Evolutionary conservation across 257 asterid species (phyloP).

Genomic region (Vinca minor): DNA sequence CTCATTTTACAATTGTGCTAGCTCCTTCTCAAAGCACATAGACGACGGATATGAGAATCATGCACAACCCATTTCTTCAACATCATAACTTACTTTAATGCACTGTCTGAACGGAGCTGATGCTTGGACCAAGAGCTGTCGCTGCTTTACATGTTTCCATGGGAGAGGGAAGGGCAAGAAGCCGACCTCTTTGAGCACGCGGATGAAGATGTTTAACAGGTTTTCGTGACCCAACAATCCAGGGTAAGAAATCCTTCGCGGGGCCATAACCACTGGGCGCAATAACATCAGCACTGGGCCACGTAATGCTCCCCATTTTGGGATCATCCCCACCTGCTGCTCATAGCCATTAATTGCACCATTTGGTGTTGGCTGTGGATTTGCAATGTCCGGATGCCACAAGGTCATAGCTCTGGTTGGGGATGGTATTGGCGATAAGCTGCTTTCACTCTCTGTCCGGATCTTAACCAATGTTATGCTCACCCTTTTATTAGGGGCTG

Average conservation of each 20-base stretch:
- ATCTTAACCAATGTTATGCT: conserved; percentile 77
- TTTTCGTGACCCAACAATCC: conserved; percentile 54
- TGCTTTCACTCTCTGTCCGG: conserved; percentile 38
- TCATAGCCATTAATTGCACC: conserved; percentile 25
- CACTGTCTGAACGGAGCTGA: conserved; percentile 23
- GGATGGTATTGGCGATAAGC: conserved; percentile 27
- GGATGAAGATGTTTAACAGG: conserved; percentile 82
- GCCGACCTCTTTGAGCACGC: conserved; percentile 69
- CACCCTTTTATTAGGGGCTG: conserved; percentile 71
- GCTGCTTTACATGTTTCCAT: conserved; percentile 32
- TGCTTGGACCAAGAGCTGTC: conserved; percentile 28
- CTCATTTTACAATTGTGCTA: conserved; percentile 24
- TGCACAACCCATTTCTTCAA: too few species aligned
- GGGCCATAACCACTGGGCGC: conserved; percentile 44
- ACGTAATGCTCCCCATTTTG: conserved; percentile 67
- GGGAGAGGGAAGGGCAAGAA: conserved; percentile 55
- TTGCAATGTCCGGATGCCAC: conserved; percentile 66
- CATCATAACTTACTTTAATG: conserved; percentile 10
- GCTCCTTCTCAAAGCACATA: conserved; percentile 8
- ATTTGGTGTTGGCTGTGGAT: conserved; percentile 36
- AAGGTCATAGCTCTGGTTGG: conserved; percentile 45
- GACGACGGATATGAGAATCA: too few species aligned
- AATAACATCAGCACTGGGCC: conserved; percentile 63
- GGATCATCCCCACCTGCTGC: conserved; percentile 39
- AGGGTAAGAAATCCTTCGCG: conserved; percentile 64